Evolutionary conservation across 176 grass and related monocot species (phyloP).

Genomic region (Dactylis glomerata): DNA sequence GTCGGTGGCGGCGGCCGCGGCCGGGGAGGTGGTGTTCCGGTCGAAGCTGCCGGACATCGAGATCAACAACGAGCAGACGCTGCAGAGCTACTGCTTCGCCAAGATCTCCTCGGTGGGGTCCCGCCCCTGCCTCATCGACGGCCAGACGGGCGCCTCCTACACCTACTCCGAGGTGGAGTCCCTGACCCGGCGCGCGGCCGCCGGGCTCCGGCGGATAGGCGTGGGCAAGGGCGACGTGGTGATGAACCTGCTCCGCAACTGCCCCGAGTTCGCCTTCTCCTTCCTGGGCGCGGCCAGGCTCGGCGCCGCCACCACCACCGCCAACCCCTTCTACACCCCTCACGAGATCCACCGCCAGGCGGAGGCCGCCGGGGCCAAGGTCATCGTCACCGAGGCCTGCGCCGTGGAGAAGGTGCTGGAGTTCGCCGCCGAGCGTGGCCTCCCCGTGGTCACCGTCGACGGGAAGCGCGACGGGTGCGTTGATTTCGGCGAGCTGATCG

Average conservation of each 20-base stretch:
- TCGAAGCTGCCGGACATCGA: constrained; percentile 74
- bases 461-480: constrained; percentile 51
- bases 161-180: constrained; percentile 55
- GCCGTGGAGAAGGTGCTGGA: constrained; percentile 62
- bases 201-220: constrained; percentile 44
- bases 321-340: constrained; percentile 76
- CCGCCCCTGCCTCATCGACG: constrained; percentile 67
- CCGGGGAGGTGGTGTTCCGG: constrained; percentile 42
- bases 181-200: constrained; percentile 33
- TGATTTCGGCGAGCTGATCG: constrained; percentile 50
- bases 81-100: constrained; percentile 78
- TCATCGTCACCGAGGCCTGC: constrained; percentile 83
- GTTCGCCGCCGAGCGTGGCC: constrained; percentile 25
- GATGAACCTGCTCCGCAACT: constrained; percentile 82
- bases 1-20: neutral
- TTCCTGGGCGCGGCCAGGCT: constrained; percentile 58
- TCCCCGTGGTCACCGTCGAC: constrained; percentile 55
- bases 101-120: constrained; percentile 25
- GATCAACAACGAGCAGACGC: constrained; percentile 50
- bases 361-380: constrained; percentile 38
- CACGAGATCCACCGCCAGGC: constrained; percentile 76
- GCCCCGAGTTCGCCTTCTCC: constrained; percentile 69
- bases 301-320: constrained; percentile 69
- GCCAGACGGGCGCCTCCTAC: constrained; percentile 40
- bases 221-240: constrained; percentile 62